A percentile compares a stretch with the other conserved stretches of the same genome.
Evolutionary conservation across 2,329 filamentous ascomycete genomes (phyloP).

Genomic region (Biscogniauxia mediterranea): DNA sequence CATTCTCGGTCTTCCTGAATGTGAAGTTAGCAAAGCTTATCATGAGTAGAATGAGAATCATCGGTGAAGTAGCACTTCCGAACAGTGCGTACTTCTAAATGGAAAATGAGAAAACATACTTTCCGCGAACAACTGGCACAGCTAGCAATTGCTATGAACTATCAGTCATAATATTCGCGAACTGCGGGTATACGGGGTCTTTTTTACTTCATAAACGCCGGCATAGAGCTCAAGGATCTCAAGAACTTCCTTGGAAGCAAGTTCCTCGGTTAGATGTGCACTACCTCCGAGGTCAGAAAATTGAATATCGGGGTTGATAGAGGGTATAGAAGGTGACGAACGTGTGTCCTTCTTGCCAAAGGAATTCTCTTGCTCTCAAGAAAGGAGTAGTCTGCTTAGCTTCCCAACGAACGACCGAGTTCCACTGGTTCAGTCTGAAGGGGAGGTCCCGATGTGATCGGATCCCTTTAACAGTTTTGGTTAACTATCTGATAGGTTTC

Average conservation of each 20-base stretch:
- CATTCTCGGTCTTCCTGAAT: conserved; percentile 81
- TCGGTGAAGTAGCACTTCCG: conserved; percentile 29
- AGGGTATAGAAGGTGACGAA: conserved; percentile 5
- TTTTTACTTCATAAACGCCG: conserved; percentile 69
- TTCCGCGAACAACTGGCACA: conserved; percentile 87
- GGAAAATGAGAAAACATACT: conserved; percentile 27
- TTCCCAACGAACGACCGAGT: conserved; percentile 90
- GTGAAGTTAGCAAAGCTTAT: not conserved
- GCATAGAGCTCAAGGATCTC: conserved; percentile 94
- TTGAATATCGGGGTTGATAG: not conserved
- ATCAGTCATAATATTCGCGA: not conserved
- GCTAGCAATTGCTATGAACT: conserved; percentile 68
- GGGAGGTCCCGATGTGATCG: conserved; percentile 93
- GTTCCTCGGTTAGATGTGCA: conserved; percentile 81
- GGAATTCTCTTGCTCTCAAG: conserved; percentile 87
- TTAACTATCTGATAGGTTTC: conserved; percentile 63
- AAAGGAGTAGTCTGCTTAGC: conserved; percentile 91
- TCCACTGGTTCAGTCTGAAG: conserved; percentile 95
- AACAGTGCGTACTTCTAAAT: not conserved
- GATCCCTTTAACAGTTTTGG: conserved; percentile 65
- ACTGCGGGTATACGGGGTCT: not conserved
- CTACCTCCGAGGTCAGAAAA: conserved; percentile 40
- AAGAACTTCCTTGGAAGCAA: conserved; percentile 80
- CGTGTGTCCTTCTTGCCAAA: conserved; percentile 95
- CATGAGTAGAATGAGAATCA: not conserved